A percentile compares a stretch with the other conserved stretches of the same genome.
Evolutionary conservation across 495 filamentous ascomycete genomes (phyloP).

Genomic region (Endocarpon pusillum): DNA sequence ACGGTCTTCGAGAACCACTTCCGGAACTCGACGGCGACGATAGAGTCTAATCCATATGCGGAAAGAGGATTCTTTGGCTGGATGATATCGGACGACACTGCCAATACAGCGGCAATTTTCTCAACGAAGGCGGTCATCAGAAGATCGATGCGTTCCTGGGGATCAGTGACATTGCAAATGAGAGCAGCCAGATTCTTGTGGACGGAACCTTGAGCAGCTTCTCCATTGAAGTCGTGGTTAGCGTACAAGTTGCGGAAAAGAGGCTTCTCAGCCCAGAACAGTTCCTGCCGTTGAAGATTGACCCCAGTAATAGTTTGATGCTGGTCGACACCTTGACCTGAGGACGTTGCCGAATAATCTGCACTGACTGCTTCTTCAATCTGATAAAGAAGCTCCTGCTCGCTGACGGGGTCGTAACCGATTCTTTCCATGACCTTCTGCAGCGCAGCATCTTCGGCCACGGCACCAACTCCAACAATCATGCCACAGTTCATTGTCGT

Average conservation of each 20-base stretch:
- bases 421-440: too few species aligned
- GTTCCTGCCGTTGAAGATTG: conserved; percentile 9
- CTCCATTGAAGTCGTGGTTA: conserved; percentile 10
- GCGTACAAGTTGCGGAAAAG: conserved; percentile 11
- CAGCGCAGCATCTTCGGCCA: too few species aligned
- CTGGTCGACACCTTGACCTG: conserved; percentile 7
- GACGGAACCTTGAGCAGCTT: conserved; percentile 1
- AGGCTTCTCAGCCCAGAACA: conserved; percentile 11
- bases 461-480: neutral
- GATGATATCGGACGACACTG: conserved; percentile 8
- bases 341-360: neutral
- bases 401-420: too few species aligned
- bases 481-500: neutral
- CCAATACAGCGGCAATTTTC: conserved; percentile 12
- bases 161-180: conserved; percentile 3
- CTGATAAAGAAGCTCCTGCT: conserved; percentile 17
- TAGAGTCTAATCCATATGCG: conserved; percentile 8
- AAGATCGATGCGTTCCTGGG: conserved; percentile 4
- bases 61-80: conserved; percentile 7
- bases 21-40: conserved; percentile 5
- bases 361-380: conserved; percentile 13
- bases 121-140: conserved; percentile 12
- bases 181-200: conserved; percentile 4
- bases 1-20: conserved; percentile 7
- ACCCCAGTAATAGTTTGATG: conserved; percentile 12